phyloP scores from a whole-genome alignment of 179 eudicot genomes.

The Silene vulgaris region DNA sequence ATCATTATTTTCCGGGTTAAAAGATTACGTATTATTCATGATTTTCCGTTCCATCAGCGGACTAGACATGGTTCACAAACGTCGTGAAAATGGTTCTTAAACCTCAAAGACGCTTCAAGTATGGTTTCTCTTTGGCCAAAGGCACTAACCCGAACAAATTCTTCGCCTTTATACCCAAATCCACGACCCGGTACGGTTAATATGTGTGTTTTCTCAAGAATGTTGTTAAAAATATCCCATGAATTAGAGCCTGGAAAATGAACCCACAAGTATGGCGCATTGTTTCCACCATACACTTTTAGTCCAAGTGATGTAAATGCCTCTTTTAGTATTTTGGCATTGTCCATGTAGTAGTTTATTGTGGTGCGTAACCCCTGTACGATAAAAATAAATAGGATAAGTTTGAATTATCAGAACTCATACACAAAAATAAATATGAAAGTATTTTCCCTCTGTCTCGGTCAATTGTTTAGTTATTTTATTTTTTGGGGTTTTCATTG shows the following conservation, averaged over 20 bases:
- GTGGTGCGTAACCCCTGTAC: conserved; percentile 25
- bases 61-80: neutral
- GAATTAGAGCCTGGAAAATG: conserved; percentile 50
- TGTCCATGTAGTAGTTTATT: conserved; percentile 32
- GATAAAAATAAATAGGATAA: too few species aligned
- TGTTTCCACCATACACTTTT: conserved; percentile 34
- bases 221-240: conserved; percentile 61
- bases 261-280: conserved; percentile 47
- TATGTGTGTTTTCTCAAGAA: conserved; percentile 61
- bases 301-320: conserved; percentile 26
- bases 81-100: conserved; percentile 34
- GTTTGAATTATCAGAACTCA: neutral
- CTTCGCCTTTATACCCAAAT: conserved; percentile 70
- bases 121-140: conserved; percentile 56
- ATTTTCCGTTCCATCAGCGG: neutral
- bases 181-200: conserved; percentile 76
- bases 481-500: too few species aligned
- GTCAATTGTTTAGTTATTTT: too few species aligned
- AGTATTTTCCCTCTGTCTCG: too few species aligned
- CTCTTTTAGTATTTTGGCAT: conserved; percentile 28
- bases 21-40: neutral
- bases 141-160: conserved; percentile 61
- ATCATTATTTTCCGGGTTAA: neutral
- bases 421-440: too few species aligned
- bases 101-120: conserved; percentile 60